phyloP scores from a whole-genome alignment of 208 protist genomes.

The Leishmania amazonensis region DNA sequence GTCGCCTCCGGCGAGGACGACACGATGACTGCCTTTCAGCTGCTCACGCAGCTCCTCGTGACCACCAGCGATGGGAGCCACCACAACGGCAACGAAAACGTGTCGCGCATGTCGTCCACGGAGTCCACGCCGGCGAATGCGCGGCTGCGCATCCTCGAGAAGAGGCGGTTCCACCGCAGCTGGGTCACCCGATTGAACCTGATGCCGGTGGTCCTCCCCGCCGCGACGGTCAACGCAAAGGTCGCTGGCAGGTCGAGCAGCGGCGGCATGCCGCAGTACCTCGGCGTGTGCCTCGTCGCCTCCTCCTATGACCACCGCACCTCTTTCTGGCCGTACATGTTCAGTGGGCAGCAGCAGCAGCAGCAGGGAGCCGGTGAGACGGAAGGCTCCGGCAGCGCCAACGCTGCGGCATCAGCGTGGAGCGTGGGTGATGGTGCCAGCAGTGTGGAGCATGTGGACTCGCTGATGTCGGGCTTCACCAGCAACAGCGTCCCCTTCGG shows the following conservation, averaged over 20 bases:
- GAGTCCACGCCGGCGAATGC: conserved; percentile 24
- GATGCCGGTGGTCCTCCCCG: conserved; percentile 53
- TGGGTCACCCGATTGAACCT: conserved; percentile 63
- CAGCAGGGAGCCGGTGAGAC: conserved; percentile 6
- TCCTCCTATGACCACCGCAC: conserved; percentile 73
- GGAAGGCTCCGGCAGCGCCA: neutral
- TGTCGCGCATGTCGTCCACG: conserved; percentile 25
- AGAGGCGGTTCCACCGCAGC: conserved; percentile 68
- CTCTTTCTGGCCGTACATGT: conserved; percentile 82
- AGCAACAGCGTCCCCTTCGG: neutral
- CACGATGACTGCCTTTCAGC: conserved; percentile 71
- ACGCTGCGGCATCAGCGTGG: neutral
- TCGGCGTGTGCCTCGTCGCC: conserved; percentile 54
- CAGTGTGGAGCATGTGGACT: neutral
- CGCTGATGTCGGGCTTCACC: neutral
- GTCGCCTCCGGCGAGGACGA: conserved; percentile 80
- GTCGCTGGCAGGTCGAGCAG: neutral
- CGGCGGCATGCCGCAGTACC: conserved; percentile 49
- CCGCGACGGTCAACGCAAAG: neutral
- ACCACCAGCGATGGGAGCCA: conserved; percentile 13
- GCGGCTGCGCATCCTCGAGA: conserved; percentile 52
- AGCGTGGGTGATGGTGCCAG: neutral
- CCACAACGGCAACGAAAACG: conserved; percentile 19
- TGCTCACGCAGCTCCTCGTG: conserved; percentile 28
- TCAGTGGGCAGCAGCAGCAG: neutral